phyloP scores from a whole-genome alignment of 2,329 filamentous ascomycete genomes.

The Colletotrichum karsti region DNA sequence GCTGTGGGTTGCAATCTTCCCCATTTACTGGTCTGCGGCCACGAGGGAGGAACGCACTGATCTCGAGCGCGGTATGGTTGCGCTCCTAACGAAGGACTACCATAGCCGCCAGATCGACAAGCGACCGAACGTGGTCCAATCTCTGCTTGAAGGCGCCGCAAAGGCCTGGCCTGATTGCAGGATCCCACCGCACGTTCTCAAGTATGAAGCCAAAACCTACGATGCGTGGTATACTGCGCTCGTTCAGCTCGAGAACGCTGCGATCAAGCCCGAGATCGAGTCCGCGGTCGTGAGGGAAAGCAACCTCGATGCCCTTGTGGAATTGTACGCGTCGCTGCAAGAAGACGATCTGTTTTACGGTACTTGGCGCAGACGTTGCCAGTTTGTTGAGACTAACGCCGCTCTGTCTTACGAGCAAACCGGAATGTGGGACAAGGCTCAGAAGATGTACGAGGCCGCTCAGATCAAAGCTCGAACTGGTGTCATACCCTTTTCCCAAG shows the following conservation, averaged over 20 bases:
- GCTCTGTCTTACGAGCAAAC: constrained; percentile 98
- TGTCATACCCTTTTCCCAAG: constrained; percentile 94
- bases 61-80: constrained; percentile 90
- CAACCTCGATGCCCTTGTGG: constrained; percentile 94
- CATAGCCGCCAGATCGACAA: constrained; percentile 94
- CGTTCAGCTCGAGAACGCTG: constrained; percentile 88
- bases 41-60: constrained; percentile 89
- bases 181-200: constrained; percentile 94
- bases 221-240: constrained; percentile 98
- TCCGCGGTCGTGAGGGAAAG: constrained; percentile 88
- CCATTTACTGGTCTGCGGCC: constrained; percentile 91
- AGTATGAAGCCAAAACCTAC: constrained; percentile 92
- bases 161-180: constrained; percentile 88
- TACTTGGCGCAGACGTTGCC: constrained; percentile 92
- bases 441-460: constrained; percentile 94
- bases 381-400: constrained; percentile 97
- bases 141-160: constrained; percentile 86
- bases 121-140: constrained; percentile 94
- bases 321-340: constrained; percentile 88
- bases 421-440: constrained; percentile 99
- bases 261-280: constrained; percentile 84
- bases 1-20: constrained; percentile 91
- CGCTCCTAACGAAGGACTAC: constrained; percentile 91
- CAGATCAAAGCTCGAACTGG: constrained; percentile 97
- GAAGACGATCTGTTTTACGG: constrained; percentile 99